Evolutionary conservation across 768 basidiomycete genomes (phyloP), one percentile per base, ranked within the genome.

Genomic region (Cystobasidiopsis lactophilus): DNA sequence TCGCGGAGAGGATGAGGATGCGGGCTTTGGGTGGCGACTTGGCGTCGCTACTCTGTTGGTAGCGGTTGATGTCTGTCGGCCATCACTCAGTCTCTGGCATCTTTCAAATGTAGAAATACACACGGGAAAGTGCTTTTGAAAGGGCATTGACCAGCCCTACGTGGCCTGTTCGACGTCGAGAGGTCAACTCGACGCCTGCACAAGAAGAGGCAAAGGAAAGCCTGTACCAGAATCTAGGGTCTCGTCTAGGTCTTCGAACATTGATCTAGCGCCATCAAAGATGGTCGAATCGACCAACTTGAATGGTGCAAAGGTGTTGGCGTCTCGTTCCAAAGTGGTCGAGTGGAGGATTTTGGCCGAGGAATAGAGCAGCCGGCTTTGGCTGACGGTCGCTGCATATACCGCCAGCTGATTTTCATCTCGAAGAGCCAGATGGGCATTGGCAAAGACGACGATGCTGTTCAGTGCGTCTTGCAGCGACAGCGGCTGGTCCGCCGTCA

Each of bases 361-460:
- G 5, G 85, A 76, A 66, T 83, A 86, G 31, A 89, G 73, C 69
- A 86, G 72, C 41, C 77, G 70, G 59, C 85, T 88, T 62, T 23
- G 21, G 23, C 11, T n/a, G 19, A 30, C n/a, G 44, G 86, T 72
- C 3, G 89, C 91, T 7, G 77, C 91, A 64, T 85, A 91, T 52
- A 95, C 82, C 5, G 86, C 83, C 37, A 98, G 72, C 3, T 82
- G 76, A 64, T 98, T 98, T 65, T 91, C 88, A 68, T 88, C 80
- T 58, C 80, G 77, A 57, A 77, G 75, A 1, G 88, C 88, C 55
- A 96, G 74, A 68, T 96, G 88, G 2, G 86, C 76, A 63, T 98
- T 96, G 62, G 91, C 71, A 62, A 95, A 91, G 29, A 82, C 79
- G 53, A 95, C 74, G 26, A 93, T 70, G 61, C 86, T 82, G 2